Base-by-base conservation (phyloP, 2,329 filamentous ascomycete species). In the Penicillium sclerotigenum region DNA sequence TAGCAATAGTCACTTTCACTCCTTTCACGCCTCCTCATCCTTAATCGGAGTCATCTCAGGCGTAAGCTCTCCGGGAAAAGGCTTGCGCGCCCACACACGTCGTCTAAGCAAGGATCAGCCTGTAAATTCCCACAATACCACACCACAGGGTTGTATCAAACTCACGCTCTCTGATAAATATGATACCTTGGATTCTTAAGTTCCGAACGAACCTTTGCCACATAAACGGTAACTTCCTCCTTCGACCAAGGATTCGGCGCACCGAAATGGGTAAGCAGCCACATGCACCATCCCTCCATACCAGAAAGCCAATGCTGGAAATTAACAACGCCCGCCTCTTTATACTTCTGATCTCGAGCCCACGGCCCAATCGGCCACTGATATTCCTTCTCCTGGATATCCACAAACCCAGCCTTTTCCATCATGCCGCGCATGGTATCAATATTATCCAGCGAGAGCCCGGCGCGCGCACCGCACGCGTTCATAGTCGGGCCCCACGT, bases 11-110 rank as follows among this genome's bases (percentile, higher is more conserved):
- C 28, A 10, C 9, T 10, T 6, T 20, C 2, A n/a, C 10, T 6
- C 11, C 18, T 18, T 43, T 43, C 10, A 51, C 37, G 3, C 11
- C 16, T n/a, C 20, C 11, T 28, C 26, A 10, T n/a, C 4, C 16
- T 48, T 48, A 11, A 37, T 37, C 22, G 22, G 31, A 2, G 33
- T 36, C 31, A 8, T 36, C 16, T 37, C 33, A 20, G 31, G 11
- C 16, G 31, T 33, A 31, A 43, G 10, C 10, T 51, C 37, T 14
- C 28, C 37, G 1, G 38, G 48, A 9, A 51, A 43, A 16, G 53
- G 53, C 37, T 55, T 55, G 22, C 47, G 47, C 11, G 53, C 47
- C 53, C 53, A 55, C 16, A 55, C 53, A 24, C 53, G 36, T 16
- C 47, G 53, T 18, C 53, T 55, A 29, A 22, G 20, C 16, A 16